These are phyloP conservation scores for Taiozyma onychis DNA, from an alignment of 1,139 yeast species.

Conservation along the genomic window DNA sequence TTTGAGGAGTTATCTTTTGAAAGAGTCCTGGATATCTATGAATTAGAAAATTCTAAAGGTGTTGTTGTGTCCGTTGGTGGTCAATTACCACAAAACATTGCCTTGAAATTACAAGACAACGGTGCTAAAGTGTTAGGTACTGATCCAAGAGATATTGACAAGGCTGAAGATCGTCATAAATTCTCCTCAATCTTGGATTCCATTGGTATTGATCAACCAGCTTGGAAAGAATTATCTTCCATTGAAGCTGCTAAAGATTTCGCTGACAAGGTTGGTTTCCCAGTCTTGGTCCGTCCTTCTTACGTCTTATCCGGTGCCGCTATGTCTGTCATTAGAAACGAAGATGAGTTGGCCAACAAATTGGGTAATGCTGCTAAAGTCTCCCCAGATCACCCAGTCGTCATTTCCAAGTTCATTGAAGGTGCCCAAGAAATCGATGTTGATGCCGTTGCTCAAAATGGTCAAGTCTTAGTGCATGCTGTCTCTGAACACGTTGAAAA, in stretches of 20 bases:
- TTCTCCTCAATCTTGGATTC: conserved; percentile 92
- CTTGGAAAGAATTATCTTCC: conserved; percentile 93
- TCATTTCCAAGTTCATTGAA: conserved; percentile 89
- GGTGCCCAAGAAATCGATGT: conserved; percentile 97
- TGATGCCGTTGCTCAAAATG: conserved; percentile 91
- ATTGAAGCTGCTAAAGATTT: conserved; percentile 79
- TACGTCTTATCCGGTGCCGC: conserved; percentile 98
- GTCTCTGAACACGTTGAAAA: conserved; percentile 97
- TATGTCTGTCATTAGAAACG: conserved; percentile 84
- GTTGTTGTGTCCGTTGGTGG: conserved; percentile 98
- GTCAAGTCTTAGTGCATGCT: conserved; percentile 87
- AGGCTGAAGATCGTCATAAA: conserved; percentile 97
- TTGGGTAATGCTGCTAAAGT: conserved; percentile 86
- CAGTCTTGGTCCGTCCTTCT: conserved; percentile 96
- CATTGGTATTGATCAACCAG: conserved; percentile 91
- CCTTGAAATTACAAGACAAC: conserved; percentile 71
- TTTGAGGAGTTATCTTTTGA: conserved; percentile 93
- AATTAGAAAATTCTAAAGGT: conserved; percentile 82
- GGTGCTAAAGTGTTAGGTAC: conserved; percentile 93
- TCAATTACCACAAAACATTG: conserved; percentile 96
- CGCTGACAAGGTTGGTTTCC: conserved; percentile 85
- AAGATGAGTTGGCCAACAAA: conserved; percentile 73
- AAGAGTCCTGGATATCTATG: conserved; percentile 96
- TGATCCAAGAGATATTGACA: conserved; percentile 89
- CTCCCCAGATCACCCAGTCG: conserved; percentile 91